These are phyloP conservation scores for Monilinia aucupariae DNA, from an alignment of 2,329 filamentous ascomycete species.

Conservation along the genomic window DNA sequence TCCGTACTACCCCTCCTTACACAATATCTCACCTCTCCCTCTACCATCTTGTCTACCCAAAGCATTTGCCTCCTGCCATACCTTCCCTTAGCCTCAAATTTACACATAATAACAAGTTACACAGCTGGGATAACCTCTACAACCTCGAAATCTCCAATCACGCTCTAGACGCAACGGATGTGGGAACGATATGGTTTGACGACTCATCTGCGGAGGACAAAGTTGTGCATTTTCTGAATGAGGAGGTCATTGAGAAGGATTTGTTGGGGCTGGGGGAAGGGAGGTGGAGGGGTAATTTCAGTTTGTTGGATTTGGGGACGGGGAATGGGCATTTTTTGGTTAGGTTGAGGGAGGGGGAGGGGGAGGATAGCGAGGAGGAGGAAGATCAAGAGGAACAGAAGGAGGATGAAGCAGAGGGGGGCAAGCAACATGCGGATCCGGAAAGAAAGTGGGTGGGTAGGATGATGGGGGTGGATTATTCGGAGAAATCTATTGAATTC, in stretches of 20 bases:
- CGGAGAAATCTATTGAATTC: conserved; percentile 65
- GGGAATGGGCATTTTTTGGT: conserved; percentile 93
- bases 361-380: conserved; percentile 26
- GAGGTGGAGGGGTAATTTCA: conserved; percentile 36
- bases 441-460: conserved; percentile 63
- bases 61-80: not conserved
- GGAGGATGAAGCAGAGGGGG: conserved; percentile 58
- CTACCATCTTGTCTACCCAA: not conserved
- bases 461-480: conserved; percentile 89
- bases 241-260: conserved; percentile 20
- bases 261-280: conserved; percentile 21
- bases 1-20: conserved; percentile 1
- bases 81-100: not conserved
- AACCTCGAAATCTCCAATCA: conserved; percentile 66
- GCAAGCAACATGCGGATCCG: conserved; percentile 35
- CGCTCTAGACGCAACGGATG: conserved; percentile 65
- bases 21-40: not conserved
- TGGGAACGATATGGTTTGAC: conserved; percentile 93
- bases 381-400: no score
- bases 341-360: conserved; percentile 53
- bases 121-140: conserved; percentile 74
- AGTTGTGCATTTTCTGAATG: conserved; percentile 56
- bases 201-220: conserved; percentile 84
- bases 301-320: conserved; percentile 82
- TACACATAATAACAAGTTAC: not conserved